These are phyloP conservation scores for Platismatia glauca DNA, from an alignment of 495 filamentous ascomycete genomes.

Conservation along the genomic window DNA sequence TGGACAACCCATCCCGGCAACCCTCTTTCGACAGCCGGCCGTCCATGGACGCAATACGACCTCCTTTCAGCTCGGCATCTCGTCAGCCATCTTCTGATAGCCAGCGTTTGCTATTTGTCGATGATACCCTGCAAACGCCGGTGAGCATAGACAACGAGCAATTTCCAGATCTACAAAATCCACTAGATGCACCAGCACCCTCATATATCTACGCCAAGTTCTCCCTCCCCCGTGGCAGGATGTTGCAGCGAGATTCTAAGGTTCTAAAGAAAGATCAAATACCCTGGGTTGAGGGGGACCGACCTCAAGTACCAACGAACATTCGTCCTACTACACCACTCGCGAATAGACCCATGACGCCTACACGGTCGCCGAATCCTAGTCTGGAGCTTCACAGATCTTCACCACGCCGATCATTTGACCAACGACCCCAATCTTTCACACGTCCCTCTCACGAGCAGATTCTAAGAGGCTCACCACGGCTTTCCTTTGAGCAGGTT, in stretches of 20 bases:
- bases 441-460: slow-evolving; percentile 38
- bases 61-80: slow-evolving; percentile 15
- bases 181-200: slow-evolving; percentile 44
- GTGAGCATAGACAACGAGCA: slow-evolving; percentile 55
- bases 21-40: slow-evolving; percentile 33
- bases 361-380: slow-evolving; percentile 39
- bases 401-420: slow-evolving; percentile 24
- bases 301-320: slow-evolving; percentile 43
- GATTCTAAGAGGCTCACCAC: slow-evolving; percentile 26
- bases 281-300: slow-evolving; percentile 53
- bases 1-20: slow-evolving; percentile 45
- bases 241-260: slow-evolving; percentile 59
- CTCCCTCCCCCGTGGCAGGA: slow-evolving; percentile 69
- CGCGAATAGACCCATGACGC: slow-evolving; percentile 34
- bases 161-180: slow-evolving; percentile 36
- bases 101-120: slow-evolving; percentile 37
- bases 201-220: slow-evolving; percentile 82
- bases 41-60: slow-evolving; percentile 23
- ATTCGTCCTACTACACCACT: slow-evolving; percentile 29
- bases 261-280: slow-evolving; percentile 54
- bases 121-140: slow-evolving; percentile 54
- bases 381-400: slow-evolving; percentile 33
- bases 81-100: slow-evolving; percentile 35
- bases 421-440: neutral
- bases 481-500: slow-evolving; percentile 40